Conservation (phyloP, 192 early-diverging fungal species). For the Linnemannia hyalina region DNA sequence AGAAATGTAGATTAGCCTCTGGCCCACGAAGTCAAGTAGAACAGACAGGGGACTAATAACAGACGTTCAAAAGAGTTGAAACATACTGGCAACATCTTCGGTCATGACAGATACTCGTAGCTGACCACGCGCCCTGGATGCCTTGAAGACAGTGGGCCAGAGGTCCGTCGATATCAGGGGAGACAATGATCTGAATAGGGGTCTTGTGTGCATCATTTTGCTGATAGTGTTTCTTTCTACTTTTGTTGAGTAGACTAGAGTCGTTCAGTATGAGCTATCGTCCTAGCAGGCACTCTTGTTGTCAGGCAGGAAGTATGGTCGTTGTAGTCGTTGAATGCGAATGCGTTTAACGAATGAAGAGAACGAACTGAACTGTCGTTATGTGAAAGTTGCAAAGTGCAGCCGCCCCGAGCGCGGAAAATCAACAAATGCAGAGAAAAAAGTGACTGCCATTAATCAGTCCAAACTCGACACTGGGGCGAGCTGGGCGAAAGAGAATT, state of each 20-base stretch:
- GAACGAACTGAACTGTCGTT: no score
- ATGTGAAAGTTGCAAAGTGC: background rate
- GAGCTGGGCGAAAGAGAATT: background rate
- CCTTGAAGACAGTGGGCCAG: constrained; percentile 38
- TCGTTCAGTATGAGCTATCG: background rate
- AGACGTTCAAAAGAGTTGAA: no score
- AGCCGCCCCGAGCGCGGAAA: background rate
- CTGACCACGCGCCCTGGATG: constrained; percentile 31
- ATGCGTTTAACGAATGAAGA: background rate
- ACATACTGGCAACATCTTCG: constrained; percentile 30
- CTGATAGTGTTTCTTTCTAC: background rate
- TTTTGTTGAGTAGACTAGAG: background rate
- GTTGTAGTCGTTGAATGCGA: background rate
- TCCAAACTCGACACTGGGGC: background rate
- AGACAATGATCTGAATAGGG: constrained; percentile 18
- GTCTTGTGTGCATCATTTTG: constrained; percentile 6
- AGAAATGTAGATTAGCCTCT: no score
- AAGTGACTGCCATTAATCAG: background rate
- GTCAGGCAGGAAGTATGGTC: background rate
- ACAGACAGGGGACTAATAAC: background rate
- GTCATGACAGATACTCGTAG: constrained; percentile 46
- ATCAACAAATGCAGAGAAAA: background rate
- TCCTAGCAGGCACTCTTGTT: background rate
- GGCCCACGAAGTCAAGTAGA: no score
- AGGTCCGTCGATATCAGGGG: constrained; percentile 20